Conservation (phyloP, 768 basidiomycete species). For the Tricholoma hemisulphureum region DNA sequence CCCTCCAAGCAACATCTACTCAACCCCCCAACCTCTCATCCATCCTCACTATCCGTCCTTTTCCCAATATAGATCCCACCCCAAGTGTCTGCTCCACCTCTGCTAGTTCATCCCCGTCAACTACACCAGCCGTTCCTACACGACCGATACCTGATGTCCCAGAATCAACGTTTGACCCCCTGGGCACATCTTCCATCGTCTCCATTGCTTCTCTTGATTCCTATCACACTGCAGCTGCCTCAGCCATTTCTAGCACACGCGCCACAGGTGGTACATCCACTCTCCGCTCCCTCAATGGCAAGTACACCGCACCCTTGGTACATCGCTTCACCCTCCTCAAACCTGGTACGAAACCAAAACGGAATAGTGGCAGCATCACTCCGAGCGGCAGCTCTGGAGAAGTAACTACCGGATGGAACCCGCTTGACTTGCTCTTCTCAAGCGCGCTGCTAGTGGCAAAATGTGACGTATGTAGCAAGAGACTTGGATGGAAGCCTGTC, state of each 20-base stretch:
- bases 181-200: constrained; percentile 45
- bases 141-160: constrained; percentile 5
- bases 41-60: constrained; percentile 66
- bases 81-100: constrained; percentile 35
- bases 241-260: constrained; percentile 50
- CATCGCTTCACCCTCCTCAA: constrained; percentile 88
- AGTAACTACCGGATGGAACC: constrained; percentile 58
- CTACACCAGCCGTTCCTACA: constrained; percentile 18
- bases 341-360: constrained; percentile 65
- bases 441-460: constrained; percentile 70
- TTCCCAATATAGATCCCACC: constrained; percentile 45
- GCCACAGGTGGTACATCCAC: constrained; percentile 82
- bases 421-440: constrained; percentile 75
- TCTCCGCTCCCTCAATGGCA: constrained; percentile 44
- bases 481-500: constrained; percentile 83
- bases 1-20: constrained; percentile 36
- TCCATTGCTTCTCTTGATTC: constrained; percentile 61
- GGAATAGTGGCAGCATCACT: constrained; percentile 30
- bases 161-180: constrained; percentile 32
- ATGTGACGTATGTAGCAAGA: constrained; percentile 80
- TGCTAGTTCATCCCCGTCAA: constrained; percentile 17
- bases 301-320: constrained; percentile 49
- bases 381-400: constrained; percentile 30
- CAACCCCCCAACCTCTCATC: constrained; percentile 62
- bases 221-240: constrained; percentile 60